Evolutionary conservation across 2,329 filamentous ascomycete species (phyloP).

Genomic region (Domatiomyces catenatus): DNA sequence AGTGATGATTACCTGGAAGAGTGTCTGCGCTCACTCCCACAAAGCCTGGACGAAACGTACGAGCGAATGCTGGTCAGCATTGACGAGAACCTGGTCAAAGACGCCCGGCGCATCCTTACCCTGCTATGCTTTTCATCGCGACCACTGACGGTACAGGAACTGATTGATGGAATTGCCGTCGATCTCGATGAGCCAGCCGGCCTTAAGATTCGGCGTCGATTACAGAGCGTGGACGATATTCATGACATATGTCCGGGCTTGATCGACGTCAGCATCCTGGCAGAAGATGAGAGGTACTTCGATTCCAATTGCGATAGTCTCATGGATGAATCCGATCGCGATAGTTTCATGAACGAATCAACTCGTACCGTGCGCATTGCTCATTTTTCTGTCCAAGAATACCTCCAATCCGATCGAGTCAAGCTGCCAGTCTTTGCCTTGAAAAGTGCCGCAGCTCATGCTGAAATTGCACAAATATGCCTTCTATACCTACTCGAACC

Average conservation of each 20-base stretch:
- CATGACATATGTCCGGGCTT: slow-evolving; percentile 17
- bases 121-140: slow-evolving; percentile 16
- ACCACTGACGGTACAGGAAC: slow-evolving; percentile 16
- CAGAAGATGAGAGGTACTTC: neutral
- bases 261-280: slow-evolving; percentile 7
- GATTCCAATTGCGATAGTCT: too few species aligned
- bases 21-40: slow-evolving; percentile 16
- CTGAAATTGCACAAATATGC: slow-evolving; percentile 5
- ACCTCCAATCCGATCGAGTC: slow-evolving; percentile 19
- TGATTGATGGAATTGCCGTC: slow-evolving; percentile 18
- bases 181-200: slow-evolving; percentile 15
- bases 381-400: slow-evolving; percentile 23
- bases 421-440: neutral
- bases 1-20: slow-evolving; percentile 13
- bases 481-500: slow-evolving; percentile 5
- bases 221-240: slow-evolving; percentile 9
- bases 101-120: slow-evolving; percentile 17
- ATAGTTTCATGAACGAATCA: neutral
- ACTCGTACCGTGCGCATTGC: slow-evolving; percentile 13
- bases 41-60: slow-evolving; percentile 20
- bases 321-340: too few species aligned
- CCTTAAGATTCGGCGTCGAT: slow-evolving; percentile 9
- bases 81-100: slow-evolving; percentile 3
- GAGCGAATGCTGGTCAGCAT: slow-evolving; percentile 20
- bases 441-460: too few species aligned